A percentile compares a stretch with the other conserved stretches of the same genome.
Evolutionary conservation across 2,329 filamentous ascomycete species (phyloP).

Genomic region (Triangularia setosa): DNA sequence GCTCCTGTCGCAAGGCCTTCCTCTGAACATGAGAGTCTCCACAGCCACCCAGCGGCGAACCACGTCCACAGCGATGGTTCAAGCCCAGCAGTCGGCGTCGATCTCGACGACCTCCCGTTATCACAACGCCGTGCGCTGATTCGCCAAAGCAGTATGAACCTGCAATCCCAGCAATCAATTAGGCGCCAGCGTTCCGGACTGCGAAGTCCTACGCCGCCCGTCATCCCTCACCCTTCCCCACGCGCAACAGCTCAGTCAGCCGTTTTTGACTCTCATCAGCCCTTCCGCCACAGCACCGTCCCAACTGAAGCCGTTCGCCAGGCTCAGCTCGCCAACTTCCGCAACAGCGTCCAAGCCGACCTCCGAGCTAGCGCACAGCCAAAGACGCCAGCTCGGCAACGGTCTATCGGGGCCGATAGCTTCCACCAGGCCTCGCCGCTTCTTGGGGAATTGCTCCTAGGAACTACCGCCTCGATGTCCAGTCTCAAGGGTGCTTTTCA

Average conservation of each 20-base stretch:
- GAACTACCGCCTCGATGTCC: neutral
- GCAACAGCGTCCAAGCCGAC: constrained; percentile 61
- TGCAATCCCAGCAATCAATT: constrained; percentile 19
- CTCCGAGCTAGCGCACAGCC: constrained; percentile 43
- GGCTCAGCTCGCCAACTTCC: constrained; percentile 62
- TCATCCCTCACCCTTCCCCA: constrained; percentile 16
- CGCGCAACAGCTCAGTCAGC: constrained; percentile 33
- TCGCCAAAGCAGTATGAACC: constrained; percentile 45
- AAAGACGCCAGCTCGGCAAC: neutral
- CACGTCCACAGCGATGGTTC: neutral
- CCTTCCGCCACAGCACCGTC: constrained; percentile 41
- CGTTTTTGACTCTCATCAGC: constrained; percentile 53
- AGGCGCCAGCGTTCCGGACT: constrained; percentile 3
- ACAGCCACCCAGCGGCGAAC: constrained; percentile 7
- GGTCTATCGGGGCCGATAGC: neutral
- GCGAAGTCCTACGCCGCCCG: neutral
- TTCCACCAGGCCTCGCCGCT: neutral
- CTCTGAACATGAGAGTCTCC: constrained; percentile 16
- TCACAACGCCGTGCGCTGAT: constrained; percentile 63
- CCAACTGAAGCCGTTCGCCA: constrained; percentile 45
- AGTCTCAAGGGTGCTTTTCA: neutral
- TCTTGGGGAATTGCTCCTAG: neutral
- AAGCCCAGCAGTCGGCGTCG: constrained; percentile 28
- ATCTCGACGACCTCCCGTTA: constrained; percentile 67
- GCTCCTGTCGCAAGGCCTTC: constrained; percentile 14